Conservation (phyloP, 441 rosid genomes). For the Breynia disticha region DNA sequence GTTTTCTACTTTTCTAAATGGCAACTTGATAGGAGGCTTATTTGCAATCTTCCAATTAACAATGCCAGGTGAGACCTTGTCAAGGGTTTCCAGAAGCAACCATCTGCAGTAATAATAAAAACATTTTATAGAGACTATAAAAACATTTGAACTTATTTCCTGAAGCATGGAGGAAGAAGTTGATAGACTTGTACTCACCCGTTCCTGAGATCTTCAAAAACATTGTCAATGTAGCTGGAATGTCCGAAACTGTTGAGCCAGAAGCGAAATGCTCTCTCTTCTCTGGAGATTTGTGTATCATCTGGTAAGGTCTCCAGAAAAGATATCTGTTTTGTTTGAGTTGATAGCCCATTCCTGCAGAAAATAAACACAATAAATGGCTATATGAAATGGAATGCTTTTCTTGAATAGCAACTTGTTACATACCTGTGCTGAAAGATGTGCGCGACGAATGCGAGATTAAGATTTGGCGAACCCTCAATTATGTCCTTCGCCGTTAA, state of each 20-base stretch:
- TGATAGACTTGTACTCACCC: conserved; percentile 15
- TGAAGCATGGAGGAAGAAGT: not conserved
- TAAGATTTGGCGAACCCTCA: conserved; percentile 96
- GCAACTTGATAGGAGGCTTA: conserved; percentile 49
- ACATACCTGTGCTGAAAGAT: conserved; percentile 89
- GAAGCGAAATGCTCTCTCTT: conserved; percentile 27
- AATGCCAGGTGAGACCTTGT: conserved; percentile 44
- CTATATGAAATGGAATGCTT: too few species aligned
- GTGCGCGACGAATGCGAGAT: conserved; percentile 97
- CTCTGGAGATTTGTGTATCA: conserved; percentile 28
- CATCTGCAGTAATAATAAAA: conserved; percentile 27
- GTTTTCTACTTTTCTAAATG: conserved; percentile 50
- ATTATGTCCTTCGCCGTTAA: conserved; percentile 83
- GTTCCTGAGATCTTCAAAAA: conserved; percentile 30
- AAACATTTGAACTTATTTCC: not conserved
- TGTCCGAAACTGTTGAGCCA: conserved; percentile 32
- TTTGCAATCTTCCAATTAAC: conserved; percentile 43
- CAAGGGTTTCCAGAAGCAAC: conserved; percentile 45
- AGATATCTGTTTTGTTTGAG: conserved; percentile 24
- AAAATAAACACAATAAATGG: not conserved
- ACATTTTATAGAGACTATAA: not conserved
- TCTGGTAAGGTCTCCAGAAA: conserved; percentile 26
- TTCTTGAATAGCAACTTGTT: conserved; percentile 3
- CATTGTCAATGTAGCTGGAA: conserved; percentile 23
- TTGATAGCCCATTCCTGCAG: conserved; percentile 29